These are phyloP conservation scores for Casuarina cunninghamiana DNA, from an alignment of 306 rosid genomes.

Conservation along the genomic window DNA sequence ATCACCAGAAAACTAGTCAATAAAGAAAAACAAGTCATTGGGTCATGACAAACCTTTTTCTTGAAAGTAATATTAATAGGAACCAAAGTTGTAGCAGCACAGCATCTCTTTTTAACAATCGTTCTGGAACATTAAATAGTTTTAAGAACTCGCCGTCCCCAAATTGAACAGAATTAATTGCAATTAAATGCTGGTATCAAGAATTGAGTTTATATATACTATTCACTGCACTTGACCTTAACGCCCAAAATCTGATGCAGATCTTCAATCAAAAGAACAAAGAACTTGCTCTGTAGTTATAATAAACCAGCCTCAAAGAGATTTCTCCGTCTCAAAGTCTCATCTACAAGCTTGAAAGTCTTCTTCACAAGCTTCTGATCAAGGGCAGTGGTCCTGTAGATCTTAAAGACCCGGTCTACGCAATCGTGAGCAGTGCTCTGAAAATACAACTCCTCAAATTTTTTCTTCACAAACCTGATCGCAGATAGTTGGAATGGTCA, in stretches of 20 bases:
- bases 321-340: conserved; percentile 88
- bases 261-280: conserved; percentile 30
- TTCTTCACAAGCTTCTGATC: conserved; percentile 99
- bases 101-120: not conserved
- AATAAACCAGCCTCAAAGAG: conserved; percentile 95
- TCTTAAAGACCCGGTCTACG: conserved; percentile 88
- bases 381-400: conserved; percentile 92
- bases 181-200: conserved; percentile 53
- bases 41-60: not conserved
- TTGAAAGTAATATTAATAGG: not conserved
- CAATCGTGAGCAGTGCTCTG: conserved; percentile 89
- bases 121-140: not conserved
- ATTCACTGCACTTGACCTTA: conserved; percentile 42
- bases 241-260: conserved; percentile 47
- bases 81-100: not conserved
- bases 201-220: conserved; percentile 43
- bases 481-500: not conserved
- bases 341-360: conserved; percentile 97
- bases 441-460: conserved; percentile 88
- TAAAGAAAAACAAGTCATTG: not conserved
- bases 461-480: conserved; percentile 94
- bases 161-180: conserved; percentile 50
- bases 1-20: not conserved
- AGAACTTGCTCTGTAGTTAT: conserved; percentile 43
- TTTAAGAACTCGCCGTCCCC: conserved; percentile 28